Percentiles rank a stretch among this genome's conserved stretches.
Conservation (phyloP, 441 rosid genomes). For the Biscutella laevigata region DNA sequence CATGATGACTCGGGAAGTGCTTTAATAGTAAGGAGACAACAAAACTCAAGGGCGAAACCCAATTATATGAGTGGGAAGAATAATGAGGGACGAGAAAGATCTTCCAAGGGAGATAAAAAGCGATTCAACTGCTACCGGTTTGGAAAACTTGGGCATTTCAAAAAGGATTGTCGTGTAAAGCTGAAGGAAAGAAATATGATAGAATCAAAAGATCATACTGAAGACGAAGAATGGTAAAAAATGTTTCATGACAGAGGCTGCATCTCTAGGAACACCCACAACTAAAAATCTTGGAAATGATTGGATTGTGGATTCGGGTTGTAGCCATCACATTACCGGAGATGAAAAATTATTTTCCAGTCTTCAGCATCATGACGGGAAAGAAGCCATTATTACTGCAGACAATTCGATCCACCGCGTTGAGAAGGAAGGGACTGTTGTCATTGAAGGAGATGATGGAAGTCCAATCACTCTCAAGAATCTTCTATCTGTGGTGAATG, state of each 20-base stretch:
- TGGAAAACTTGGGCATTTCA: not conserved
- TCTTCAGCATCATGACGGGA: not conserved
- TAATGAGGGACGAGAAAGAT: not conserved
- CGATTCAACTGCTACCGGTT: not conserved
- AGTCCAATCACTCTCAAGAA: too few species aligned
- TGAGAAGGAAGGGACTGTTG: not conserved
- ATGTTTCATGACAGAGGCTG: not conserved
- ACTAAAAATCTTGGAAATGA: not conserved
- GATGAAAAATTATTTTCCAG: conserved; percentile 6
- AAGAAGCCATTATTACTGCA: not conserved
- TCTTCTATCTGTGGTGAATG: not conserved
- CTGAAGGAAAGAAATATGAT: not conserved
- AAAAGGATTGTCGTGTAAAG: not conserved
- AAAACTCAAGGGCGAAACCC: not conserved
- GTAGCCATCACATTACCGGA: conserved; percentile 6
- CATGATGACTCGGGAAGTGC: not conserved
- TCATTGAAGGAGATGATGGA: conserved; percentile 2
- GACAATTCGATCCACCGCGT: not conserved
- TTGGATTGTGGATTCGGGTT: conserved; percentile 15
- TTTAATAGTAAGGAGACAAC: not conserved
- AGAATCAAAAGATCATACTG: not conserved
- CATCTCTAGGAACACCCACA: not conserved
- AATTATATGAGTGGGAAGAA: not conserved
- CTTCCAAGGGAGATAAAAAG: not conserved
- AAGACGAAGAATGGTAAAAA: not conserved